Percentiles rank a stretch among this genome's conserved stretches.
Conservation (phyloP, 768 basidiomycete species). For the Kwoniella mangroviensis region DNA sequence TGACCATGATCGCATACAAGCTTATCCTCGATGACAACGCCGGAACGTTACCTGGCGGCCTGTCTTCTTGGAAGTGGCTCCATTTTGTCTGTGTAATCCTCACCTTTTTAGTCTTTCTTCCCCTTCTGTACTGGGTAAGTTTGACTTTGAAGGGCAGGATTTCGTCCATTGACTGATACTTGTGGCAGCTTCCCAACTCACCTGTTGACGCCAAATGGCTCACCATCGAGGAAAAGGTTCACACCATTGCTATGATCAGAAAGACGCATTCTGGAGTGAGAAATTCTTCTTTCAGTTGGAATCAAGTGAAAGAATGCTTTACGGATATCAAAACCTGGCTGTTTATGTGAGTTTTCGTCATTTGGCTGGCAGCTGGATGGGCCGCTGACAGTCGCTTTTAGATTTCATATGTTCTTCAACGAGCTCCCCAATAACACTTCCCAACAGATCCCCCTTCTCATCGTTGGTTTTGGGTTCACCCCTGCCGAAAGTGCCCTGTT, state of each 20-base stretch:
- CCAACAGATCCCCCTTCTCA: conserved; percentile 6
- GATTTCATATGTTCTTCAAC: conserved; percentile 13
- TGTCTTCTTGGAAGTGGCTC: conserved; percentile 11
- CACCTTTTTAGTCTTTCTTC: conserved; percentile 10
- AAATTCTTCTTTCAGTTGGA: conserved; percentile 14
- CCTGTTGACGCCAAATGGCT: conserved; percentile 15
- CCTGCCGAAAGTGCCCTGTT: conserved; percentile 11
- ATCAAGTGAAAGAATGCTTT: conserved; percentile 14
- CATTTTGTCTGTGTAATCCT: conserved; percentile 6
- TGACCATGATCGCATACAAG: conserved; percentile 13
- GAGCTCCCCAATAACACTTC: conserved; percentile 12
- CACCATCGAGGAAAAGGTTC: conserved; percentile 6
- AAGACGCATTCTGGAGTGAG: conserved; percentile 6
- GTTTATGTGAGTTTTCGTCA: conserved; percentile 6
- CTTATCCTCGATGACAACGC: conserved; percentile 9
- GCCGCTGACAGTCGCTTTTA: neutral
- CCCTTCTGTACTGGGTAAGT: conserved; percentile 12
- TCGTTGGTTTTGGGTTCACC: conserved; percentile 1
- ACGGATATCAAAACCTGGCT: conserved; percentile 14
- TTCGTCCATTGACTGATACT: no score
- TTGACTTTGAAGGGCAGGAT: no score
- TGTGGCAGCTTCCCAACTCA: conserved; percentile 7
- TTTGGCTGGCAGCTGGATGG: neutral
- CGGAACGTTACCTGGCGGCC: neutral
- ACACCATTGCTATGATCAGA: conserved; percentile 14